Conservation (phyloP, 1,284 basidiomycete genomes). For the Termitomyces sp. region DNA sequence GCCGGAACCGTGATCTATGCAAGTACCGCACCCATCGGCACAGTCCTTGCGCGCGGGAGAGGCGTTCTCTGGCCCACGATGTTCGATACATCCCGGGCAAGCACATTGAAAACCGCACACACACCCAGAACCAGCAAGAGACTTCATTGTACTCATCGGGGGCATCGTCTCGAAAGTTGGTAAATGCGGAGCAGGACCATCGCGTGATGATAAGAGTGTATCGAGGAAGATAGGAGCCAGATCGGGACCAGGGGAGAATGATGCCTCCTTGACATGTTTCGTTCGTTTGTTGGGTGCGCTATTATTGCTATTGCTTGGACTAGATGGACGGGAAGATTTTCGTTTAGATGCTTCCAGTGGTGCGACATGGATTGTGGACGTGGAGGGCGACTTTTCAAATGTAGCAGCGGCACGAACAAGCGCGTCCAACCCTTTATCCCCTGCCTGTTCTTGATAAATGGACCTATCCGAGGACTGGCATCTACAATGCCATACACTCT, state of each 20-base stretch:
- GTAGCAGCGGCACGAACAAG: slow-evolving; percentile 15
- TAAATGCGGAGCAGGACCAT: slow-evolving; percentile 21
- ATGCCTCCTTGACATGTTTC: slow-evolving; percentile 23
- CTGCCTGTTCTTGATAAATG: background rate
- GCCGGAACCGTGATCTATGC: slow-evolving; percentile 49
- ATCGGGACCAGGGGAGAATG: slow-evolving; percentile 29
- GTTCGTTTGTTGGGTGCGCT: slow-evolving; percentile 28
- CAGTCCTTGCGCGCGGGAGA: slow-evolving; percentile 46
- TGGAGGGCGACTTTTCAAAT: slow-evolving; percentile 13
- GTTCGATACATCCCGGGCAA: slow-evolving; percentile 71
- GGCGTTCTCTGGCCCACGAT: slow-evolving; percentile 48
- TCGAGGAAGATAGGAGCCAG: slow-evolving; percentile 40
- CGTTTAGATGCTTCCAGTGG: slow-evolving; percentile 21
- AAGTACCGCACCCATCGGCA: slow-evolving; percentile 60
- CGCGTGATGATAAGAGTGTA: slow-evolving; percentile 19
- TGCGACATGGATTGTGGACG: slow-evolving; percentile 13
- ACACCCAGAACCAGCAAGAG: slow-evolving; percentile 59
- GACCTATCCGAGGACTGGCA: slow-evolving; percentile 33
- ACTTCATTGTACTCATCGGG: slow-evolving; percentile 50
- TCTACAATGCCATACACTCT: slow-evolving; percentile 49
- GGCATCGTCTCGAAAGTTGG: slow-evolving; percentile 54
- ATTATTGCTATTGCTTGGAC: slow-evolving; percentile 17
- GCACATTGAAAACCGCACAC: slow-evolving; percentile 64
- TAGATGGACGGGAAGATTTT: slow-evolving; percentile 22
- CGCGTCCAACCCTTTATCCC: slow-evolving; percentile 7